Evolutionary conservation across 2,329 filamentous ascomycete genomes (phyloP), one percentile per base, ranked within the genome.

Genomic region (Ophiostoma ips): DNA sequence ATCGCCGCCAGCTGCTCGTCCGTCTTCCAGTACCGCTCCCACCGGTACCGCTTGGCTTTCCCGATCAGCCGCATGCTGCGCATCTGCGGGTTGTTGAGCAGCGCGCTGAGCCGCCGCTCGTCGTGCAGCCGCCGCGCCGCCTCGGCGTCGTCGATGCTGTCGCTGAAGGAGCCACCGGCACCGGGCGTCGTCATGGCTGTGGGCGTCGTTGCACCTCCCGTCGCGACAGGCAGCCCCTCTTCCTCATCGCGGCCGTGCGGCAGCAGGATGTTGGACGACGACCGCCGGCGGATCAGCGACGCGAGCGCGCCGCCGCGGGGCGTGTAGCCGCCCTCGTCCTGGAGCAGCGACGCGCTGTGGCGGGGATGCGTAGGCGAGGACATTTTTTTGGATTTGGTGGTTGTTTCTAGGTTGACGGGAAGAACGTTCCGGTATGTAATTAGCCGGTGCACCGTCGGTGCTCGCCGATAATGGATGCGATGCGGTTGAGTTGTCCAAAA

Each of bases 11-110:
- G 69, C 61, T 94, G 75, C 28, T 84, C 81, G 30, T 88, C 80
- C 0, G 79, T 77, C 64, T 86, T 94, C 77, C 85, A 94, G 63
- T 95, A 95, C 53, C 75, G 76, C 61, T 88, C 83, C 83, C 88
- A 95, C 55, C 76, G 76, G 66, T 94, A 95, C 53, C 86, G 71
- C 63, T 92, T 95, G 57, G 78, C 87, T 59, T 86, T 86, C 38
- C 90, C 90, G 63, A 95, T 94, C 58, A 96, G 72, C 50, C 87
- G 77, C 76, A 88, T 84, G 61, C 83, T 88, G 55, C 86, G 75
- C 74, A 88, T 83, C 63, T 85, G 79, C 3, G 83, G 80, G n/a
- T 75, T 76, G 59, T 75, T 72, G 49, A 83, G 73, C 52, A 83
- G 68, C 54, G 72, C 70, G 52, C 68, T 77, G 47, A 81, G 63